Percentiles rank a stretch among this genome's conserved stretches.
These are phyloP conservation scores for Fraxinus sp. DNA, from an alignment of 305 asterid species.

Conservation along the genomic window DNA sequence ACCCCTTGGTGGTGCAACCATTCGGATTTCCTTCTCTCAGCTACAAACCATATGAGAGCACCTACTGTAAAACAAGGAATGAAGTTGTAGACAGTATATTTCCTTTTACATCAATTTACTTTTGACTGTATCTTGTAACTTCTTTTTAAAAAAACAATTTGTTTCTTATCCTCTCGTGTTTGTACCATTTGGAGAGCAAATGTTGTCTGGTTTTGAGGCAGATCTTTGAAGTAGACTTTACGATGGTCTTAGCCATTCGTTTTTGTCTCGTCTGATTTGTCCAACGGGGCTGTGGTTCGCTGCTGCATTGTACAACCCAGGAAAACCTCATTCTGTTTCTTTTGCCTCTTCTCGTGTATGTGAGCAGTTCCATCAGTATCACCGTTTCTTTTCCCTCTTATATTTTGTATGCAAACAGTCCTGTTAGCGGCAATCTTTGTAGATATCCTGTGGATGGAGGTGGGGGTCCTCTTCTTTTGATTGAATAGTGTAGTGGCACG, in stretches of 20 bases:
- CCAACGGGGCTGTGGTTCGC: neutral
- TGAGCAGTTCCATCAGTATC: neutral
- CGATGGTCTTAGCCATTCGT: neutral
- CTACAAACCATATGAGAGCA: constrained; percentile 70
- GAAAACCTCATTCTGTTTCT: neutral
- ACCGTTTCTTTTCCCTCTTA: neutral
- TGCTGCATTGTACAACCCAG: neutral
- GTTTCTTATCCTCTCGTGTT: neutral
- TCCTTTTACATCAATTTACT: constrained; percentile 7
- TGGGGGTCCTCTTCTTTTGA: neutral
- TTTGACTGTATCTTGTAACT: constrained; percentile 19
- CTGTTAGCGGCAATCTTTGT: neutral
- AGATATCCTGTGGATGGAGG: neutral
- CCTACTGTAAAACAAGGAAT: neutral
- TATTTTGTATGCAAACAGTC: neutral
- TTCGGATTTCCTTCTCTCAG: constrained; percentile 94
- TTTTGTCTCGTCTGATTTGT: neutral
- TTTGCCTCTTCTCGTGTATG: neutral
- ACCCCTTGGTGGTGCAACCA: constrained; percentile 76
- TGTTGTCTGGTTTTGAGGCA: neutral
- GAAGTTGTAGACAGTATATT: constrained; percentile 16
- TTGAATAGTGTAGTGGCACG: neutral
- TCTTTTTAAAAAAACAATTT: neutral
- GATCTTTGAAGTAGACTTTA: neutral
- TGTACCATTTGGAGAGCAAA: neutral